These are phyloP conservation scores for Trichoderma asperelloides DNA, from an alignment of 495 filamentous ascomycete genomes.

Conservation along the genomic window DNA sequence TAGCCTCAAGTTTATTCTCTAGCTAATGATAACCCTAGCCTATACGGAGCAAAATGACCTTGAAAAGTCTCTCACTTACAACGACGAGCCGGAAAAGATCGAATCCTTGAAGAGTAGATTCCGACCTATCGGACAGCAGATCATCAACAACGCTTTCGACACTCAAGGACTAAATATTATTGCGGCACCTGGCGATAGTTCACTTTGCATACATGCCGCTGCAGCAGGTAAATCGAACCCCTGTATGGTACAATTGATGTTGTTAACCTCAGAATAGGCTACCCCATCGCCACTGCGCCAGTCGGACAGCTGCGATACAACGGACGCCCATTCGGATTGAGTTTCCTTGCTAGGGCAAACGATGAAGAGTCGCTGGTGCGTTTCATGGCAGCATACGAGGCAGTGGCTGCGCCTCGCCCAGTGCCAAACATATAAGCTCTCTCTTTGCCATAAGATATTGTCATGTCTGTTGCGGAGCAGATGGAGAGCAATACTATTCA, in stretches of 20 bases:
- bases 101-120: background rate
- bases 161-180: constrained; percentile 21
- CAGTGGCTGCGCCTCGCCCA: constrained; percentile 16
- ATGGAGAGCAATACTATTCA: background rate
- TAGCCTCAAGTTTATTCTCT: background rate
- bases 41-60: constrained; percentile 19
- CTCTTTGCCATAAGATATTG: background rate
- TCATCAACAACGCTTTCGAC: constrained; percentile 17
- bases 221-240: constrained; percentile 17
- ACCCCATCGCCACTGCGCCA: constrained; percentile 27
- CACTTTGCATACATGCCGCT: constrained; percentile 23
- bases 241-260: background rate
- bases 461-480: background rate
- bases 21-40: constrained; percentile 10
- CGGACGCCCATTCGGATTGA: constrained; percentile 25
- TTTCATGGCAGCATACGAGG: constrained; percentile 23
- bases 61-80: constrained; percentile 17
- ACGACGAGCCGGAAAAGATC: constrained; percentile 12
- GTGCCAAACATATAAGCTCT: constrained; percentile 10
- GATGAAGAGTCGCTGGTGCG: constrained; percentile 21
- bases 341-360: constrained; percentile 18
- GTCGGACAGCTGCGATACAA: constrained; percentile 27
- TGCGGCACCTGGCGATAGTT: constrained; percentile 22
- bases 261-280: constrained; percentile 15
- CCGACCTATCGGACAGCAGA: background rate